Evolutionary conservation across 345 rosid species (phyloP), one percentile per base, ranked within the genome.

Genomic region (Aurinia saxatilis): DNA sequence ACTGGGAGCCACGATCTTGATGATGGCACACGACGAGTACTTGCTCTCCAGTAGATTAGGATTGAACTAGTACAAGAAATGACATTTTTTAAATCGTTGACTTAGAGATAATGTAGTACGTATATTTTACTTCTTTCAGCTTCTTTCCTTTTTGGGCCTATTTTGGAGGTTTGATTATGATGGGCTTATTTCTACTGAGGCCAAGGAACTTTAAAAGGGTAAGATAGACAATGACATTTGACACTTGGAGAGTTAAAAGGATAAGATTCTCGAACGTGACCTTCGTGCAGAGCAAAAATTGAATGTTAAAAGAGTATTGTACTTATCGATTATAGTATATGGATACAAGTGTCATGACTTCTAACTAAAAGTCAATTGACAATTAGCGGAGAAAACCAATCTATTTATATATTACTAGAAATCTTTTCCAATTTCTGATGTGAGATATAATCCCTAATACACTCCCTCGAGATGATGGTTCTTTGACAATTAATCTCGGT

Each of bases 1-100:
- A 71, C 36, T 71, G 58, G 75, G 61, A 34, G 71, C 50, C 75
- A 71, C 71, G 71, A 25, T 58, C 37, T 21, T 36, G 61, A 27
- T 71, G 1, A 64, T 71, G 71, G 75, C n/a, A n/a, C n/a, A 8
- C 60, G 54, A 57, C 53, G 25, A 42, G 55, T 56, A n/a, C n/a
- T n/a, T 57, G 33, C 33, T 47, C 27, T 18, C 42, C 14, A 37
- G 44, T 70, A 30, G 38, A 11, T 54, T 61, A 44, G 13, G 57
- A 5, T 37, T 53, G 63, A 70, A 14, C 48, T 54, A 35, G 59
- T 61, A 52, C 16, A 35, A n/a, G 5, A 30, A 44, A 35, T 25
- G 12, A 36, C 48, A n/a, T 54, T 29, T 46, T 54, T 27, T 21
- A 21, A 10, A 38, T 11, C 50, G 57, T 63, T 71, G 70, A 71